Conservation (phyloP, 805 yeast species). For the Lipomyces kockii region DNA sequence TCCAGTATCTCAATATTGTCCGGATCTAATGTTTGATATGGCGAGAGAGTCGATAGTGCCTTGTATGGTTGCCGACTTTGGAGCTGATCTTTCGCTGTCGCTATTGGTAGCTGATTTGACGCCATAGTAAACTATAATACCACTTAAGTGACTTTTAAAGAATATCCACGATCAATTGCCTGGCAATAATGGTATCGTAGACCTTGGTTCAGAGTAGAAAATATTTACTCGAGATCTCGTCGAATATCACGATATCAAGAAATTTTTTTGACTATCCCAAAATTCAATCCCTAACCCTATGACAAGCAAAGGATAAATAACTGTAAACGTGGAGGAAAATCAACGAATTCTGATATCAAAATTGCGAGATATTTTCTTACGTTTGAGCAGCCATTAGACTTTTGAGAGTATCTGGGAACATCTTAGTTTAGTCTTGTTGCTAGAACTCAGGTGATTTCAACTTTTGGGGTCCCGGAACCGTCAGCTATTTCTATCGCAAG, state of each 20-base stretch:
- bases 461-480: no score
- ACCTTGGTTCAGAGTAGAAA: background rate
- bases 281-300: constrained; percentile 19
- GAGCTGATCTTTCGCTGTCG: constrained; percentile 11
- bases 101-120: constrained; percentile 8
- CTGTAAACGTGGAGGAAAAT: no score
- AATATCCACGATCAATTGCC: background rate
- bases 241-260: background rate
- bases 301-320: no score
- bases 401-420: no score
- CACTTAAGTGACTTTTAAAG: background rate
- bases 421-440: no score
- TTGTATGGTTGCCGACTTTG: constrained; percentile 15
- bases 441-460: no score
- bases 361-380: no score
- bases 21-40: background rate
- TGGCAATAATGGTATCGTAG: background rate
- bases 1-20: constrained; percentile 44
- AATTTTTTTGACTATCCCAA: background rate
- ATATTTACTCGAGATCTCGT: background rate
- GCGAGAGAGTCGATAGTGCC: constrained; percentile 18
- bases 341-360: no score
- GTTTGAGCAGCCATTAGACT: no score
- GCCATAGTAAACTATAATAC: constrained; percentile 4
- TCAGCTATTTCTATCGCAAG: no score